Evolutionary conservation across 768 basidiomycete genomes (phyloP), one percentile per base, ranked within the genome.

Genomic region (Boletus vermiculosoides): DNA sequence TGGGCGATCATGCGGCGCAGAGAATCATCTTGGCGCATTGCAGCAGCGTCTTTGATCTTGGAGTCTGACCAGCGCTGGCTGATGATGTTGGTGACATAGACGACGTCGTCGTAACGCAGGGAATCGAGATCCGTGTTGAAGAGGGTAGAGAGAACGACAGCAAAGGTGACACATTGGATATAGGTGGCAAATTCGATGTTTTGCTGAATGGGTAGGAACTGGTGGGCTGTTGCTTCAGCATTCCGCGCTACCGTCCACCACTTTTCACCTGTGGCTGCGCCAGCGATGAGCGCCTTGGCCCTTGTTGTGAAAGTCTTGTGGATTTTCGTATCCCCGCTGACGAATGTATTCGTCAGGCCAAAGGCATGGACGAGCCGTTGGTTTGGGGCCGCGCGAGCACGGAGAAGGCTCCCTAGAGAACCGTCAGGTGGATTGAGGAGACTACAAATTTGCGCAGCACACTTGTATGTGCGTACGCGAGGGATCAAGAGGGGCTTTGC

Each of bases 301-400:
- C 22, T 50, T 8, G 50, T 49, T 6, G 61, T 63, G n/a, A 73
- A 73, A 0, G 44, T 22, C 30, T 55, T 63, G 56, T 84, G 70
- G 0, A 71, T 41, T 25, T 58, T 56, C 0, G 56, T 13, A 4
- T 79, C 72, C 0, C 51, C 36, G 41, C 75, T 79, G 28, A 85
- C 83, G 40, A 86, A 86, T 0, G 84, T 82, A 46, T 79, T 86
- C 0, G 79, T 75, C 11, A 73, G 31, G 0, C 61, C 62, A 7
- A 72, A 72, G 0, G 73, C 71, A 3, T 62, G 48, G 0, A 71
- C 57, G 0, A 72, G 69, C 0, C 72, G 58, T 36, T 63, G 25
- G 5, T 71, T 71, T 0, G 70, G 70, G 0, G 15, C 11, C 0
- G 70, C 67, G 0, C 70, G 63, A 0, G 70, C 52, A 18, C 25